A percentile compares a stretch with the other conserved stretches of the same genome.
Evolutionary conservation across 768 basidiomycete genomes (phyloP).

Genomic region (Pleurotus sapidus): DNA sequence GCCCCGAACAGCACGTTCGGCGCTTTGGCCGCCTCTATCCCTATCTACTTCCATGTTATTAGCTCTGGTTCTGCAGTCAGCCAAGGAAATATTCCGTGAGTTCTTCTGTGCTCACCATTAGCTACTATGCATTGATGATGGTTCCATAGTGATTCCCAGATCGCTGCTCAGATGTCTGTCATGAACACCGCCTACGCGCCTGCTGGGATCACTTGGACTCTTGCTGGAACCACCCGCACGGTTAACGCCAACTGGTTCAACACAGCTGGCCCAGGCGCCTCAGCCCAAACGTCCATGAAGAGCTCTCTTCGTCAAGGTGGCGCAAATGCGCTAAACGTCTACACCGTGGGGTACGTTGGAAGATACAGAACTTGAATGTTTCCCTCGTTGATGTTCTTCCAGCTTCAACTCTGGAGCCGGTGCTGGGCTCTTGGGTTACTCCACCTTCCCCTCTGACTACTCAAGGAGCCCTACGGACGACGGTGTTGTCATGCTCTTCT

Average conservation of each 20-base stretch:
- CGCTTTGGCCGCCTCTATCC: constrained; percentile 7
- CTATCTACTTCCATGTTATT: constrained; percentile 33
- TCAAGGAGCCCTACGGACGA: constrained; percentile 39
- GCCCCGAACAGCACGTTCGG: constrained; percentile 8
- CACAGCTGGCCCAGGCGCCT: constrained; percentile 30
- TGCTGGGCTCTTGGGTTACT: constrained; percentile 48
- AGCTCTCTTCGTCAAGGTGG: constrained; percentile 37
- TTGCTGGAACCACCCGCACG: constrained; percentile 40
- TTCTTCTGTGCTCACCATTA: background rate
- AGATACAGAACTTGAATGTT: background rate
- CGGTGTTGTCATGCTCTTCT: constrained; percentile 43
- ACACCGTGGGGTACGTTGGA: constrained; percentile 45
- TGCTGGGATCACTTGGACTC: constrained; percentile 34
- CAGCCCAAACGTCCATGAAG: constrained; percentile 49
- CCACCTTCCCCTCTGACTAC: constrained; percentile 50
- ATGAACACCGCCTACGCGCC: constrained; percentile 40
- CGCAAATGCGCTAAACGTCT: constrained; percentile 42
- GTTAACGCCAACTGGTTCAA: constrained; percentile 47
- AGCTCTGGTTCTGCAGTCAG: constrained; percentile 23
- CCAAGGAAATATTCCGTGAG: constrained; percentile 43
- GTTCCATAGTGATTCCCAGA: constrained; percentile 31
- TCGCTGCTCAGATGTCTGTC: constrained; percentile 31
- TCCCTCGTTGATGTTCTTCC: background rate
- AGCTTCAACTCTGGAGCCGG: constrained; percentile 36
- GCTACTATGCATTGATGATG: constrained; percentile 4